Evolutionary conservation across 306 rosid species (phyloP), one percentile per base, ranked within the genome.

Genomic region (Lathyrus sativus): DNA sequence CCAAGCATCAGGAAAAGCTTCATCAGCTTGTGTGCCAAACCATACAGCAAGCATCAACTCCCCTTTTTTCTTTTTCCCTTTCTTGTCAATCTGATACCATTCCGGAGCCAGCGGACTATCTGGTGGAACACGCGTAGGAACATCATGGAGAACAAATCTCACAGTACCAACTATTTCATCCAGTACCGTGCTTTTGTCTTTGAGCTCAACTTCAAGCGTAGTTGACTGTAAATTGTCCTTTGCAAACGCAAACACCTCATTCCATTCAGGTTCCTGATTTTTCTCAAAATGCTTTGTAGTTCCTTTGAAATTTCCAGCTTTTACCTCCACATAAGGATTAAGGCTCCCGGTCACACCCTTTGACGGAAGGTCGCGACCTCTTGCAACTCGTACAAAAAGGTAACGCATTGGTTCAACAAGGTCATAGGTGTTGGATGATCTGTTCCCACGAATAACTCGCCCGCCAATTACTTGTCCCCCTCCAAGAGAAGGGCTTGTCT

Each of bases 81-180:
- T 80, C 85, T 88, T 88, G 64, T 82, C 91, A 26, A 93, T 68
- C 19, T 91, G 79, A 74, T 93, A 88, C 98, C 98, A 93, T 71
- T 93, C 96, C 0, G 98, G 90, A 77, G 98, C 98, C 93, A 93
- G 76, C 7, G 98, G 98, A 80, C 98, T 93, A 65, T 93, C 91
- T 0, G 98, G 93, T 38, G 98, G 97, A 79, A 85, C 89, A 35
- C 98, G 85, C 1, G 57, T 59, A 54, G 98, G 98, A 78, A 93
- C 83, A 62, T 93, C 97, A 46, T 81, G 58, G 28, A 90, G 93
- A 74, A 90, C 90, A 65, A 90, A 79, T 65, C 60, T 76, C 57
- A 85, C 82, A 58, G 68, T 63, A 38, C 98, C 98, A 59, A 84
- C 83, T 51, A 72, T 75, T 42, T 82, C 86, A 78, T 93, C 98